Percentiles rank a stretch among this genome's conserved stretches.
These are phyloP conservation scores for Gossypium raimondii DNA, from an alignment of 345 rosid species.

Conservation along the genomic window DNA sequence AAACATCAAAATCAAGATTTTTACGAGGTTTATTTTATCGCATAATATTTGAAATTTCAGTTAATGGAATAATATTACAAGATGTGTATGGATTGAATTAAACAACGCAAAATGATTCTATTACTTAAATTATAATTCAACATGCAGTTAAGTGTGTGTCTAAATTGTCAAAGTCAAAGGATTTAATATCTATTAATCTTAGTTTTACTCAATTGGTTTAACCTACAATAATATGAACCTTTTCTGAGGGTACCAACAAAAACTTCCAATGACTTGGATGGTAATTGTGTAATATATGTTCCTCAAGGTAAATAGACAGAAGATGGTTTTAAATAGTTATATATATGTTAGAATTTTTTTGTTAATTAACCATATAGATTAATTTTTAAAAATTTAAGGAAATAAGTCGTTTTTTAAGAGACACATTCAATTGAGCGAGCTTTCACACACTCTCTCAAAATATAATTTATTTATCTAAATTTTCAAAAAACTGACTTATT, in stretches of 20 bases:
- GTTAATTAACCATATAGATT: too few species aligned
- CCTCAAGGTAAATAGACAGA: not conserved
- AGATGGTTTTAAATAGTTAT: too few species aligned
- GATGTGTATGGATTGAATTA: not conserved
- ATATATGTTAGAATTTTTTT: too few species aligned
- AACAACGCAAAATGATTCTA: not conserved
- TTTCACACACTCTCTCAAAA: too few species aligned
- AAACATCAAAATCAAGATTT: too few species aligned
- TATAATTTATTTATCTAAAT: too few species aligned
- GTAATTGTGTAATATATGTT: not conserved
- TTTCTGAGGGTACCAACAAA: not conserved
- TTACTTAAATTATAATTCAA: not conserved
- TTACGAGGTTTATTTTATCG: too few species aligned
- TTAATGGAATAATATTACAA: too few species aligned
- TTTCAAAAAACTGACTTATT: too few species aligned
- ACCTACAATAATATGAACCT: not conserved
- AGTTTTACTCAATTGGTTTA: not conserved
- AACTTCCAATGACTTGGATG: not conserved
- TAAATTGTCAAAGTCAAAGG: not conserved
- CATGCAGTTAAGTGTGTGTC: not conserved
- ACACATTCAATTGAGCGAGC: fast-evolving
- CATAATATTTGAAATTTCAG: too few species aligned
- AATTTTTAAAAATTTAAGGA: too few species aligned
- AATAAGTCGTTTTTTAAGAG: too few species aligned
- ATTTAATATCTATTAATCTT: not conserved